phyloP scores from a whole-genome alignment of 2,329 filamentous ascomycete genomes.

The Cladophialophora immunda region DNA sequence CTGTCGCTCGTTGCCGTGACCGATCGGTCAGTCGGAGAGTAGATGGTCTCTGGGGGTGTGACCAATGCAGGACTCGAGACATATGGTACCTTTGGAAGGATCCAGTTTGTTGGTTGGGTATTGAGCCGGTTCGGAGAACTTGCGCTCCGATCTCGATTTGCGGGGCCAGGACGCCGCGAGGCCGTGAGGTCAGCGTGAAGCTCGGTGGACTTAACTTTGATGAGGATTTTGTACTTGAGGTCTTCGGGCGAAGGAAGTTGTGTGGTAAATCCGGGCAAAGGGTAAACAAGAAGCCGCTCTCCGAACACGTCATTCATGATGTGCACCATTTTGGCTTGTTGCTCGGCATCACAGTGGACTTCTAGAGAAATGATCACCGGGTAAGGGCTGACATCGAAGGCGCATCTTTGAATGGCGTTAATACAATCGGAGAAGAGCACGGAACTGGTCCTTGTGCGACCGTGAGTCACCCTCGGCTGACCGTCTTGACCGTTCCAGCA shows the following conservation, averaged over 20 bases:
- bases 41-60: slow-evolving; percentile 56
- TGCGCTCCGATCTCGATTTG: slow-evolving; percentile 70
- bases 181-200: slow-evolving; percentile 59
- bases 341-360: slow-evolving; percentile 84
- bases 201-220: slow-evolving; percentile 91
- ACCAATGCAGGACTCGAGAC: slow-evolving; percentile 56
- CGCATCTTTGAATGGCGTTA: slow-evolving; percentile 91
- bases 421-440: slow-evolving; percentile 93
- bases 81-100: slow-evolving; percentile 60
- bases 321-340: slow-evolving; percentile 87
- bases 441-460: slow-evolving; percentile 84
- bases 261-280: slow-evolving; percentile 72
- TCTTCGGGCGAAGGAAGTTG: slow-evolving; percentile 86
- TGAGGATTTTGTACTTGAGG: slow-evolving; percentile 80
- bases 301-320: slow-evolving; percentile 89
- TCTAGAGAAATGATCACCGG: slow-evolving; percentile 95
- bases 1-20: slow-evolving; percentile 63
- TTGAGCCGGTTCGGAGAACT: slow-evolving; percentile 71
- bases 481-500: slow-evolving; percentile 95
- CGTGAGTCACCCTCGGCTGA: slow-evolving; percentile 88
- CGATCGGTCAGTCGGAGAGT: slow-evolving; percentile 62
- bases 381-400: slow-evolving; percentile 85
- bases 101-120: slow-evolving; percentile 47
- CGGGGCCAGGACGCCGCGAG: slow-evolving; percentile 51
- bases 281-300: slow-evolving; percentile 77